These are phyloP conservation scores for Miscanthus lutarioriparius DNA, from an alignment of 176 grass and related monocot species.

Conservation along the genomic window DNA sequence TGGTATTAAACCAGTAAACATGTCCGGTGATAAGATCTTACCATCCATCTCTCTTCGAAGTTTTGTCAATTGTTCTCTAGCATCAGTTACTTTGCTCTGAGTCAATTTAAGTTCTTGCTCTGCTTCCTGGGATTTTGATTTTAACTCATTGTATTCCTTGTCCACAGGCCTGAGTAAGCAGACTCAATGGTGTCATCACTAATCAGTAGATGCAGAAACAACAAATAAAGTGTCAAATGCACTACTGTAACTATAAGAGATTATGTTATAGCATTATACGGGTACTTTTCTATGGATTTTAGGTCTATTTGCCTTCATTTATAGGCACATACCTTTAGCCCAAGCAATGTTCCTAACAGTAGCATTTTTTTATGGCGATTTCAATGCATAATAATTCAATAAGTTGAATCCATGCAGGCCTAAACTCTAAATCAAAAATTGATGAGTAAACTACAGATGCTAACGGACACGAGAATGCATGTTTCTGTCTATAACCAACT, in stretches of 20 bases:
- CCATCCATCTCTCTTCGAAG: conserved; percentile 86
- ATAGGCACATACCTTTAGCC: not conserved
- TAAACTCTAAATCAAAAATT: not conserved
- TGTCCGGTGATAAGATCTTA: conserved; percentile 34
- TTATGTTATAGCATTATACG: not conserved
- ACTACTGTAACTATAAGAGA: not conserved
- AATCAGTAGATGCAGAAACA: conserved; percentile 37
- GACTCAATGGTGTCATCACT: conserved; percentile 4
- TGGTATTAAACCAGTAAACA: conserved; percentile 1
- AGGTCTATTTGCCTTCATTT: not conserved
- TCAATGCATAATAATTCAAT: conserved; percentile 17
- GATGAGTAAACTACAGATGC: not conserved
- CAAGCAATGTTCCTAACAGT: not conserved
- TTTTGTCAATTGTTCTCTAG: conserved; percentile 64
- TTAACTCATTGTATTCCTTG: conserved; percentile 76
- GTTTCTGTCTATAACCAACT: not conserved
- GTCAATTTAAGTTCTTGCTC: conserved; percentile 81
- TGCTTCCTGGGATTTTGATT: conserved; percentile 79
- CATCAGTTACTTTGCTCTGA: conserved; percentile 74
- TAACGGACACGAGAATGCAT: not conserved
- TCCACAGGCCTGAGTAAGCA: conserved; percentile 58
- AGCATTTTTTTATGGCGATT: not conserved
- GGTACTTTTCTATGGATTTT: not conserved
- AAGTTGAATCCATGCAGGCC: not conserved
- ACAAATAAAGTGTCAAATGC: not conserved